phyloP scores from a whole-genome alignment of 768 basidiomycete genomes.

The Hemileccinum rubropunctum region DNA sequence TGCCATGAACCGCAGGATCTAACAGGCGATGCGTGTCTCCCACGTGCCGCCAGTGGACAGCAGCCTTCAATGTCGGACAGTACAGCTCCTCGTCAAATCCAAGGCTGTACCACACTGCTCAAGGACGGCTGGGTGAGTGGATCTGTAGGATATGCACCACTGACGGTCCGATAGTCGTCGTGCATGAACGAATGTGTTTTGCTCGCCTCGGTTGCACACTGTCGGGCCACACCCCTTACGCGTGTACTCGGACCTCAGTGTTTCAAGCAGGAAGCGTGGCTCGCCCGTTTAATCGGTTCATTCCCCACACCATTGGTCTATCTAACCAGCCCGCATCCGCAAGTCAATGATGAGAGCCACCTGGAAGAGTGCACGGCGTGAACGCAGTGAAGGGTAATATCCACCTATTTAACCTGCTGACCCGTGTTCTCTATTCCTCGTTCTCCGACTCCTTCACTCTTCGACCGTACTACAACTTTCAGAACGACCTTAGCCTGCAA shows the following conservation, averaged over 20 bases:
- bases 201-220: constrained; percentile 13
- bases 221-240: constrained; percentile 23
- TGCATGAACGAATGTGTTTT: constrained; percentile 2
- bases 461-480: constrained; percentile 27
- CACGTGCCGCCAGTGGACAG: constrained; percentile 23
- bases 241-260: constrained; percentile 27
- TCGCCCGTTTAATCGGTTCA: constrained; percentile 22
- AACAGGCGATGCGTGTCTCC: constrained; percentile 18
- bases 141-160: constrained; percentile 12
- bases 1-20: constrained; percentile 23
- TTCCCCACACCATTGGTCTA: constrained; percentile 24
- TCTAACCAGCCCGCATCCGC: constrained; percentile 30
- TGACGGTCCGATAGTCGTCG: constrained; percentile 5
- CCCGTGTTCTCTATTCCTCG: constrained; percentile 37
- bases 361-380: constrained; percentile 39
- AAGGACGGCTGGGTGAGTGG: constrained; percentile 13
- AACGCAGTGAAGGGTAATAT: constrained; percentile 43
- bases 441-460: constrained; percentile 36
- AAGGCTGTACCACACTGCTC: constrained; percentile 12
- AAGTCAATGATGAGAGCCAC: constrained; percentile 26
- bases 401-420: constrained; percentile 25
- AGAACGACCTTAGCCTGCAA: constrained; percentile 25
- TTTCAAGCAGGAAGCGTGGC: constrained; percentile 23
- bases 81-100: constrained; percentile 1
- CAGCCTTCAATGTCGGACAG: neutral